Base-by-base conservation (phyloP, 768 basidiomycete species). In the Tricholoma hemisulphureum region DNA sequence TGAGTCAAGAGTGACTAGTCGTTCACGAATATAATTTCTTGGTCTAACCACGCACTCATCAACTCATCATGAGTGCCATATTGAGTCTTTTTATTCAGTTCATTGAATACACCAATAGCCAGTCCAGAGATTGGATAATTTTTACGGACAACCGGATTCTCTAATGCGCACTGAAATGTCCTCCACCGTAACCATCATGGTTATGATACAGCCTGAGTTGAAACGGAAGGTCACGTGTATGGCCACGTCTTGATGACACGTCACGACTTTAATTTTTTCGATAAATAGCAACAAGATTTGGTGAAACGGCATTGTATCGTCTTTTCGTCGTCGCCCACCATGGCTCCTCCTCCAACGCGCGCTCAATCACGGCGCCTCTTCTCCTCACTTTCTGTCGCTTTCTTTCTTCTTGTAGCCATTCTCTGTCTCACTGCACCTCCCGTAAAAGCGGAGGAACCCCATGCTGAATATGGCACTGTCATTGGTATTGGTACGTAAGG, bases 391-490 rank as follows among this genome's bases (percentile, higher is more conserved):
- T 86, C 87, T 48, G 61, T 88, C 61, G 71, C 74, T 57, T 71
- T 87, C 62, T 71, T 91, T 73, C 76, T 83, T 66, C 72, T 91
- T 73, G 63, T 92, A 60, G 89, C 92, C 57, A 66, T 94, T 69
- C 68, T 92, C 70, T 85, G 83, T 70, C 76, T 93, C 62, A 85
- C 83, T 66, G 88, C 91, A 16, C 77, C 82, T 35, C 77, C 79
- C 29, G 83, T 80, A 55, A 76, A 73, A 51, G 93, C 91, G 45
- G 85, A 89, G 63, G 88, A 87, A 32, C 58, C 80, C 57, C 82
- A 83, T 63, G 76, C 86, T 28, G 90, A 95, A 67, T 95, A 91
- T 72, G 94, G 95, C 56, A 89, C 90, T 34, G 93, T 96, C 35
- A 96, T 96, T 71, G 95, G 92, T 83, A 92, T 93, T 69, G 90